These are phyloP conservation scores for Fusarium falciforme DNA, from an alignment of 2,329 filamentous ascomycete species.

Conservation along the genomic window DNA sequence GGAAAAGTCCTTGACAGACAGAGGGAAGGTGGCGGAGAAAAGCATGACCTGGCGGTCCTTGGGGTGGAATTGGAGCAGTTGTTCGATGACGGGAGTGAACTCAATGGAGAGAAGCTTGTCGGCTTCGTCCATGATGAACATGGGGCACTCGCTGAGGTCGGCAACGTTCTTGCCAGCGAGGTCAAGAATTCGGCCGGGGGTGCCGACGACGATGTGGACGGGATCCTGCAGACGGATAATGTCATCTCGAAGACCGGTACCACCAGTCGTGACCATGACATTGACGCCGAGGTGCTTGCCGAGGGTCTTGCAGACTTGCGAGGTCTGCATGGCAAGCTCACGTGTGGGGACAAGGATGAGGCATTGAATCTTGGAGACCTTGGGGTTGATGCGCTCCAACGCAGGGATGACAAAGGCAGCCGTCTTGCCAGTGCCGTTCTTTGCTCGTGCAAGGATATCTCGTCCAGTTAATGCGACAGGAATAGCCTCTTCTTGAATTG, in stretches of 20 bases:
- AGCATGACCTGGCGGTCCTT: slow-evolving; percentile 99
- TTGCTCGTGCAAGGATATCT: slow-evolving; percentile 95
- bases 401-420: slow-evolving; percentile 97
- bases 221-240: slow-evolving; percentile 94
- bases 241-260: slow-evolving; percentile 93
- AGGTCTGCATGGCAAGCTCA: slow-evolving; percentile 97
- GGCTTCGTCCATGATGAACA: slow-evolving; percentile 99
- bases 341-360: slow-evolving; percentile 96
- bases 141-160: slow-evolving; percentile 94
- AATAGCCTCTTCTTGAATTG: slow-evolving; percentile 99
- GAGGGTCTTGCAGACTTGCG: slow-evolving; percentile 98
- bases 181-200: slow-evolving; percentile 95
- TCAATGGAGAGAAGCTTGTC: slow-evolving; percentile 97
- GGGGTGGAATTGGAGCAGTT: slow-evolving; percentile 93
- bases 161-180: slow-evolving; percentile 96
- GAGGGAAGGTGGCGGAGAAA: slow-evolving; percentile 96
- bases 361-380: slow-evolving; percentile 95
- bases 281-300: slow-evolving; percentile 98
- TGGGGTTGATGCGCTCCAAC: slow-evolving; percentile 95
- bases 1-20: slow-evolving; percentile 97
- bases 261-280: slow-evolving; percentile 99
- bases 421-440: slow-evolving; percentile 99
- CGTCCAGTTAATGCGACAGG: slow-evolving; percentile 94
- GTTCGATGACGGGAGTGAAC: slow-evolving; percentile 97
- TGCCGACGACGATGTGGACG: slow-evolving; percentile 97